These are phyloP conservation scores for Alternaria sp. DNA, from an alignment of 2,329 filamentous ascomycete genomes.

Conservation along the genomic window DNA sequence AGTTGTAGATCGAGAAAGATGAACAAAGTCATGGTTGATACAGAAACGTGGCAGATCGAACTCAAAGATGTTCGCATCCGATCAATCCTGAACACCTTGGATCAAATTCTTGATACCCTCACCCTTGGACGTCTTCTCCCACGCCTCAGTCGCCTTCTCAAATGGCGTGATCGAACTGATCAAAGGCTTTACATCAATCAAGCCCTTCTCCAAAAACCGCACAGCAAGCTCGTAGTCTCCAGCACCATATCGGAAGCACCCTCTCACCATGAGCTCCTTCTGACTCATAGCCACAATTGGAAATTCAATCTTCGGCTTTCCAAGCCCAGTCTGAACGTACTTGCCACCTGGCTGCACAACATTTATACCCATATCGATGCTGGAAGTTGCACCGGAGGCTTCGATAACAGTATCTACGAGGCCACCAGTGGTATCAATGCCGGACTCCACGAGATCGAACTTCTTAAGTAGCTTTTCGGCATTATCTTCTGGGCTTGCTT, in stretches of 20 bases:
- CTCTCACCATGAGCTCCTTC: constrained; percentile 70
- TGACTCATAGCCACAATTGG: constrained; percentile 93
- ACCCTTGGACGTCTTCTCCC: constrained; percentile 43
- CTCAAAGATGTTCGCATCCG: background rate
- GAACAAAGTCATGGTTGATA: background rate
- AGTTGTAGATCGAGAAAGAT: background rate
- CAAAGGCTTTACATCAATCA: constrained; percentile 38
- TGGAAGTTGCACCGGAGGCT: constrained; percentile 91
- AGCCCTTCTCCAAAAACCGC: constrained; percentile 29
- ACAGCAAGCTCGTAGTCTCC: constrained; percentile 47
- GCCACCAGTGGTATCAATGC: constrained; percentile 64
- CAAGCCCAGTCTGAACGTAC: constrained; percentile 94
- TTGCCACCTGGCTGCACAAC: constrained; percentile 90
- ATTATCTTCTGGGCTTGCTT: constrained; percentile 71
- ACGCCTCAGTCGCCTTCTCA: constrained; percentile 41
- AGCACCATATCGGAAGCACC: constrained; percentile 44
- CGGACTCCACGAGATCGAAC: constrained; percentile 69
- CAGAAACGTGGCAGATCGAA: background rate
- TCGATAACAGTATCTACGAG: constrained; percentile 85
- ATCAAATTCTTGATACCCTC: constrained; percentile 50
- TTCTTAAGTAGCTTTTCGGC: constrained; percentile 64
- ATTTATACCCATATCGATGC: constrained; percentile 84
- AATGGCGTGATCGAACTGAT: constrained; percentile 44
- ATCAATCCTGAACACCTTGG: constrained; percentile 34
- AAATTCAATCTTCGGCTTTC: constrained; percentile 89